A percentile compares a stretch with the other conserved stretches of the same genome.
Evolutionary conservation across 371 early-diverging fungal genomes (phyloP).

Genomic region (Encephalitozoon intestinalis): DNA sequence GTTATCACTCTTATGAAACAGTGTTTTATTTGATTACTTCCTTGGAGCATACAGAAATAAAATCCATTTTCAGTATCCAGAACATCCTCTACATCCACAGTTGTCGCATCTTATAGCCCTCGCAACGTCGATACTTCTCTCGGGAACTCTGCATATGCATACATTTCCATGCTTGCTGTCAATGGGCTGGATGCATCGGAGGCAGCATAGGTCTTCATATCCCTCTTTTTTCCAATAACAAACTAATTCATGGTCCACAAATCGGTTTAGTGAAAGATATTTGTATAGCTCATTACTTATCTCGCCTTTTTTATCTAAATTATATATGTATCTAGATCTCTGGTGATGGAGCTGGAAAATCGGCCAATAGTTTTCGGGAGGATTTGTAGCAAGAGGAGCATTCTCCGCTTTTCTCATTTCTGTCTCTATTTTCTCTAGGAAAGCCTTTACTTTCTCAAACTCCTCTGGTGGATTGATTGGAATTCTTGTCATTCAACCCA

Average conservation of each 20-base stretch:
- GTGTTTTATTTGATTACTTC: not conserved
- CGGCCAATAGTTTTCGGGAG: conserved; percentile 1
- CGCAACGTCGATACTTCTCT: conserved; percentile 67
- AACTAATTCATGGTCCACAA: conserved; percentile 81
- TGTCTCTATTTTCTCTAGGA: not conserved
- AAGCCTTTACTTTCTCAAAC: not conserved
- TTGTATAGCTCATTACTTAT: conserved; percentile 81
- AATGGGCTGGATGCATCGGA: conserved; percentile 83
- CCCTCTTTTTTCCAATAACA: conserved; percentile 95
- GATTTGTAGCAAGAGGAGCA: not conserved
- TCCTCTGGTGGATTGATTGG: not conserved
- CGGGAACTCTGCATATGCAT: conserved; percentile 92
- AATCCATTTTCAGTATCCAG: conserved; percentile 41
- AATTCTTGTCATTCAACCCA: not conserved
- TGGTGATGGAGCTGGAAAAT: conserved; percentile 91
- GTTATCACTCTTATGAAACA: not conserved
- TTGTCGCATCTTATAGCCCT: conserved; percentile 63
- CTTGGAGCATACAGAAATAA: no score
- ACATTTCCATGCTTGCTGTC: conserved; percentile 92
- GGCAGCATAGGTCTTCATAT: conserved; percentile 90
- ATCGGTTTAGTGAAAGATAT: conserved; percentile 74
- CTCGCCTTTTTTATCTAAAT: conserved; percentile 78
- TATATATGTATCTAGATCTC: conserved; percentile 76
- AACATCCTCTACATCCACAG: conserved; percentile 47
- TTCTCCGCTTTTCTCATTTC: not conserved